Base-by-base conservation (phyloP, 495 filamentous ascomycete genomes). In the Aspergillus leporis region DNA sequence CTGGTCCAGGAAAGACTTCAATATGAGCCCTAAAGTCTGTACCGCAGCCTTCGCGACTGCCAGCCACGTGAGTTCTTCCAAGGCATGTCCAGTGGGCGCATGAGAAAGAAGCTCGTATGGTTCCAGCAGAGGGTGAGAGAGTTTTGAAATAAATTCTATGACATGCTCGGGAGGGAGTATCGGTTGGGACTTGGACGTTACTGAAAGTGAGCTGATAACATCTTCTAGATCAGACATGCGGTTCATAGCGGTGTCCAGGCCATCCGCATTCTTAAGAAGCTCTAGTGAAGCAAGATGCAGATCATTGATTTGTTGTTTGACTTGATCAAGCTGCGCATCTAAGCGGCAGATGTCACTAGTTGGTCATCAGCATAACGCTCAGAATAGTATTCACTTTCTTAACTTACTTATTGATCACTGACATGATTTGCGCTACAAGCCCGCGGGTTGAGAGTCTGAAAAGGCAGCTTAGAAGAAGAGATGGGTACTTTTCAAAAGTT, bases 1-100 rank as follows among this genome's bases (percentile, higher is more conserved):
- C 60, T 92, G 87, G 30, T 92, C 85, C 5, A 97, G 74, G 2
- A 98, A 76, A 0, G 81, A 82, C 60, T 85, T 82, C 60, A 97
- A 72, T 16, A 93, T 74, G 18, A 90, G 68, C 0, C 94, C 93
- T 60, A 96, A 92, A 0, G 85, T 85, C 66, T 96, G 93, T 23
- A 89, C 81, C 0, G 92, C 88, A 3, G 92, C 92, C 70, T 97
- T 98, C 66, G 86, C 87, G 9, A 91, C 81, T 22, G 96, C 74
- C 23, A 96, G 72, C 94, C 94, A 98, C 72, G 94, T 86, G 55
- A 96, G 77, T 58, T 97, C 90, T 57, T 97, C 90, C 31, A 80
- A 74, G 65, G 90, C 86, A 66, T 88, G 85, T 21, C 75, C 66
- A 30, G 62, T 64, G 18, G 60, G 40, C 28, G 61, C 50, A 16